Evolutionary conservation across 2,329 filamentous ascomycete species (phyloP).

Genomic region (Xylaria sp.): DNA sequence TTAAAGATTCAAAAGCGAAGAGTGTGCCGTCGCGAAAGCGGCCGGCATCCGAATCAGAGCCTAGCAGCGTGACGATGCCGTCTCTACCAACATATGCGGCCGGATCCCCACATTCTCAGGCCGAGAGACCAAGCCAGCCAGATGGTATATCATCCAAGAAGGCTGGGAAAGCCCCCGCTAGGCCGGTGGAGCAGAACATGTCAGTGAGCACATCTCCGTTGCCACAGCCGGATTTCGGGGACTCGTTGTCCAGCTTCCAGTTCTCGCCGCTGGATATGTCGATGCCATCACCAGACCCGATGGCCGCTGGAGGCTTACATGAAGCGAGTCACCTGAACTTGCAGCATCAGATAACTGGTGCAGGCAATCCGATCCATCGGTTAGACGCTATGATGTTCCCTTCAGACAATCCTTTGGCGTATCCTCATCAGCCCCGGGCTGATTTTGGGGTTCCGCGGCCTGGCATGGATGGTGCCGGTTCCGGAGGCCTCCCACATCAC

Average conservation of each 20-base stretch:
- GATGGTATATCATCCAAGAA: conserved; percentile 26
- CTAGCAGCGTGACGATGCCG: conserved; percentile 35
- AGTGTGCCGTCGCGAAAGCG: conserved; percentile 56
- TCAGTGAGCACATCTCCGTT: conserved; percentile 23
- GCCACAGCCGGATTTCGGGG: conserved; percentile 25
- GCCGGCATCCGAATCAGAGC: conserved; percentile 51
- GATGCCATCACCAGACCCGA: conserved; percentile 30
- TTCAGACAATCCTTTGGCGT: conserved; percentile 75
- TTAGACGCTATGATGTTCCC: conserved; percentile 81
- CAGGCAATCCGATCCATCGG: conserved; percentile 61
- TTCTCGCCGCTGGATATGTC: conserved; percentile 32
- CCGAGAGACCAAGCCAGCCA: conserved; percentile 20
- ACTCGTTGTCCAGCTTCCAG: conserved; percentile 28
- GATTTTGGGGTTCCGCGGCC: conserved; percentile 48
- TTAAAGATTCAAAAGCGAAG: conserved; percentile 56
- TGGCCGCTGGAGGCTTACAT: conserved; percentile 31
- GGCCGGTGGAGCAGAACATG: conserved; percentile 18
- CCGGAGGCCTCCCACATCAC: conserved; percentile 36
- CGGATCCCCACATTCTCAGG: conserved; percentile 17
- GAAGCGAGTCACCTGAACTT: conserved; percentile 34
- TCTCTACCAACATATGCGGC: conserved; percentile 35
- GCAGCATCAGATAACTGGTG: conserved; percentile 29
- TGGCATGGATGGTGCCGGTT: conserved; percentile 36
- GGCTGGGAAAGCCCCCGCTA: conserved; percentile 26
- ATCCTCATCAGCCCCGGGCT: conserved; percentile 76